Conservation (phyloP, 2,329 filamentous ascomycete species). For the Fusarium lateritium region DNA sequence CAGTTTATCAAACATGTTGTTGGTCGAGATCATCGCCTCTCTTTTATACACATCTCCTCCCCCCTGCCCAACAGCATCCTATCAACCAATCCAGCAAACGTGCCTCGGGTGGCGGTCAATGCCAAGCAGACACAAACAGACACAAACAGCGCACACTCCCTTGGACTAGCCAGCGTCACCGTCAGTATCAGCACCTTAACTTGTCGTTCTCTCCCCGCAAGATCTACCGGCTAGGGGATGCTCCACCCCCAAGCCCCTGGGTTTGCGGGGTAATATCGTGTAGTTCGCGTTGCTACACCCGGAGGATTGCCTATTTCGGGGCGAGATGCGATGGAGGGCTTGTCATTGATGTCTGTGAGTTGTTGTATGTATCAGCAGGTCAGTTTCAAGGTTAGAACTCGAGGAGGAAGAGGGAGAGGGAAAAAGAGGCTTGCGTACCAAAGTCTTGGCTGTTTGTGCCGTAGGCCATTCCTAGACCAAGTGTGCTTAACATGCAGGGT, state of each 20-base stretch:
- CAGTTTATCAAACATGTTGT: conserved; percentile 18
- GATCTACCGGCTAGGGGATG: conserved; percentile 39
- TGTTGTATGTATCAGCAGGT: conserved; percentile 25
- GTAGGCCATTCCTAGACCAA: conserved; percentile 6
- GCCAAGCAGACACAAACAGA: conserved; percentile 11
- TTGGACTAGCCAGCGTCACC: background rate
- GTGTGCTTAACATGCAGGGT: background rate
- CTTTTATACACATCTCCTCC: conserved; percentile 13
- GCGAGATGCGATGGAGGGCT: conserved; percentile 44
- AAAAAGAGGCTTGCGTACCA: conserved; percentile 21
- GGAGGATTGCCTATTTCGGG: conserved; percentile 46
- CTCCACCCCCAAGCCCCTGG: conserved; percentile 31
- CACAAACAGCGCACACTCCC: conserved; percentile 16
- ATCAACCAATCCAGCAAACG: conserved; percentile 42
- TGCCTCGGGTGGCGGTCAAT: conserved; percentile 48
- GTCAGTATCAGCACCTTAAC: conserved; percentile 16
- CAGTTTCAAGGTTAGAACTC: background rate
- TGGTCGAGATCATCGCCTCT: conserved; percentile 27
- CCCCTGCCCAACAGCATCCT: conserved; percentile 8
- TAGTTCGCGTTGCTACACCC: conserved; percentile 33
- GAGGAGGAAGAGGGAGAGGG: background rate
- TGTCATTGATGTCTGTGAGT: conserved; percentile 18
- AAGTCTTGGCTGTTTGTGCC: conserved; percentile 27
- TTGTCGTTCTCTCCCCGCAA: conserved; percentile 40
- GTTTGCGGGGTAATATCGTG: conserved; percentile 46